These are phyloP conservation scores for Schizochytrium sp. DNA, from an alignment of 108 stramenopile genomes.

Conservation along the genomic window DNA sequence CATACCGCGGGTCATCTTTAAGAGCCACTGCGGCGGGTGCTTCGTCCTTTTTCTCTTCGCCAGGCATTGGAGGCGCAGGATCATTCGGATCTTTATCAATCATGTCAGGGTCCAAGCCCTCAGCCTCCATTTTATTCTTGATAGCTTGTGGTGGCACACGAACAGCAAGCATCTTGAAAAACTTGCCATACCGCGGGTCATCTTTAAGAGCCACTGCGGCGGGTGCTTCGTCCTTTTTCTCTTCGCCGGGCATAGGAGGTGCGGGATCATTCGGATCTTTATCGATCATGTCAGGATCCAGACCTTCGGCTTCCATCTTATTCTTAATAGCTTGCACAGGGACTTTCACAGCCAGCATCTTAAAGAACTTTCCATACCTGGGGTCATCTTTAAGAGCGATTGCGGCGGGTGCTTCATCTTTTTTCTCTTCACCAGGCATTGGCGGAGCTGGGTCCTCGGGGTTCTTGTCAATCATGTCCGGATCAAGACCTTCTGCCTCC, in stretches of 20 bases:
- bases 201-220: neutral
- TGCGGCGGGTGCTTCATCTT: neutral
- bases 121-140: slow-evolving; percentile 17
- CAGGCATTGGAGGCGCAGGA: neutral
- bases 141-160: slow-evolving; percentile 16
- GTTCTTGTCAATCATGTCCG: neutral
- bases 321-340: slow-evolving; percentile 4
- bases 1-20: slow-evolving; percentile 22
- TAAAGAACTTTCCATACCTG: slow-evolving; percentile 9
- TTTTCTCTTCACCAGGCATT: neutral
- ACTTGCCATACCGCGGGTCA: slow-evolving; percentile 24
- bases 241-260: neutral
- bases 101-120: slow-evolving; percentile 32
- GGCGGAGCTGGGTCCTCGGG: slow-evolving; percentile 4
- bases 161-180: slow-evolving; percentile 47
- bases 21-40: slow-evolving; percentile 3
- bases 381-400: neutral
- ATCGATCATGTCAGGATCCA: neutral
- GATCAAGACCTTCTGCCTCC: neutral
- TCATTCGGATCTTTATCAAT: slow-evolving; percentile 30
- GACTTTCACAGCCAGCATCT: slow-evolving; percentile 30
- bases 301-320: neutral
- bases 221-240: too few relatives aligned
- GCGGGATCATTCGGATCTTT: slow-evolving; percentile 28
- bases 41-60: neutral